phyloP scores from a whole-genome alignment of 2,329 filamentous ascomycete species.

The Cercospora zeae-maydis region DNA sequence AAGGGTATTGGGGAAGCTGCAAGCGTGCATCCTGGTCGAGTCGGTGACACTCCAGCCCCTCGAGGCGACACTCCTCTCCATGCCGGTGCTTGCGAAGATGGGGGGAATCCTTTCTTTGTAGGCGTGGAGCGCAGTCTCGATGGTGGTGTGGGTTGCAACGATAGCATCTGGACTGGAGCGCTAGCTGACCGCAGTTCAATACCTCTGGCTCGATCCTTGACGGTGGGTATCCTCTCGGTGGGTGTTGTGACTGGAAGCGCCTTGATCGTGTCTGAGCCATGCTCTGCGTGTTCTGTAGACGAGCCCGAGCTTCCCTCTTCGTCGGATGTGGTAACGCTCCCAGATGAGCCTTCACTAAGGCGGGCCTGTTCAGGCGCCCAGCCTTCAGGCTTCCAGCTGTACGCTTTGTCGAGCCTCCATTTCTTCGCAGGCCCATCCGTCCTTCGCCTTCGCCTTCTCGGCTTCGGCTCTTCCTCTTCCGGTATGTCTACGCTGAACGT shows the following conservation, averaged over 20 bases:
- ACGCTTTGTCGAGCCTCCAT: constrained; percentile 46
- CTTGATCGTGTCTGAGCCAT: constrained; percentile 14
- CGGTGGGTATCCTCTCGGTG: constrained; percentile 16
- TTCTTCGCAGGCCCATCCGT: constrained; percentile 54
- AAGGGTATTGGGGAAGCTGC: not conserved
- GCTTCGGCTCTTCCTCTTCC: constrained; percentile 59
- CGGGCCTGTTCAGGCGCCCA: constrained; percentile 18
- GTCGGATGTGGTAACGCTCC: constrained; percentile 21
- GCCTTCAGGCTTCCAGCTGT: constrained; percentile 46
- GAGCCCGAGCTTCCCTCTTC: constrained; percentile 24
- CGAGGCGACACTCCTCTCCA: not conserved
- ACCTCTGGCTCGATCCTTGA: constrained; percentile 23
- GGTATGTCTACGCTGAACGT: constrained; percentile 72
- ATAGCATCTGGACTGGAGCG: constrained; percentile 41
- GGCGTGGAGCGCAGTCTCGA: constrained; percentile 32
- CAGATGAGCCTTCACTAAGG: constrained; percentile 22
- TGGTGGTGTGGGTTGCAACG: constrained; percentile 44
- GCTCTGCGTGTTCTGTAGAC: constrained; percentile 18
- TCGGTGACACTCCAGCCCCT: not conserved
- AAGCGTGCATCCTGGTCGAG: not conserved
- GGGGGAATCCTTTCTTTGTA: not conserved
- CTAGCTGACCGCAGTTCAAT: constrained; percentile 35
- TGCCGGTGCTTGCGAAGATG: not conserved
- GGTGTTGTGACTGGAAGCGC: constrained; percentile 21
- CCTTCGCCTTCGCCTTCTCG: constrained; percentile 65